Base-by-base conservation (phyloP, 2,329 filamentous ascomycete genomes). In the Neurospora sp. region DNA sequence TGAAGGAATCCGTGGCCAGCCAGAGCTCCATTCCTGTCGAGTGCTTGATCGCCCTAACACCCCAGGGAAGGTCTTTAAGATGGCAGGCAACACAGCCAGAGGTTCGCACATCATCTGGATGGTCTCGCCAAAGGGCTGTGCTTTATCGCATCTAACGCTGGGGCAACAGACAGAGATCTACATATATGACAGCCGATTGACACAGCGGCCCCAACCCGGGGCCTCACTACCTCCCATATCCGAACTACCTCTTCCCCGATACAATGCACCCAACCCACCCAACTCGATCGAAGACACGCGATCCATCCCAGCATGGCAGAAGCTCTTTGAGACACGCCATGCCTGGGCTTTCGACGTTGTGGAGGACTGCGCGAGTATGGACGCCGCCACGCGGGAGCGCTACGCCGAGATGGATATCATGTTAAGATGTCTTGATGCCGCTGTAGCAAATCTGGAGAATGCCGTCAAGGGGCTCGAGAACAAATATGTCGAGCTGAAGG, bases 31-130 rank as follows among this genome's bases (percentile, higher is more conserved):
- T 99, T 74, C 87, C 92, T 17, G 78, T 87, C 52, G 87, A 92
- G 75, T 89, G 92, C 80, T 92, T 98, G 79, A 94, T 99, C 74
- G 85, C 95, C 74, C 88, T 99, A 81, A 97, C 93, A 15, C 85
- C 88, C 4, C 88, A 92, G 74, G 95, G 95, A 67, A 94, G 92
- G 81, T 92, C 92, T 75, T 88, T 96, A 77, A 94, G 94, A 81
- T 83, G 89, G 41, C 91, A 95, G 77, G 91, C 89, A 41, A 86
- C 97, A 66, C 87, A 92, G 73, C 89, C 88, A 41, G 95, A 97
- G 87, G 92, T 92, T 82, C 57, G 83, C 80, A 17, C 15, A 43
- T 41, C 40, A 43, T 41, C 40, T 12, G 41, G 33, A 19, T 38
- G 3, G 2, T 5, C 12, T 41, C 36, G 10, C 15, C 36, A 66